Conservation (phyloP, 495 filamentous ascomycete species). For the Podospora sp. region DNA sequence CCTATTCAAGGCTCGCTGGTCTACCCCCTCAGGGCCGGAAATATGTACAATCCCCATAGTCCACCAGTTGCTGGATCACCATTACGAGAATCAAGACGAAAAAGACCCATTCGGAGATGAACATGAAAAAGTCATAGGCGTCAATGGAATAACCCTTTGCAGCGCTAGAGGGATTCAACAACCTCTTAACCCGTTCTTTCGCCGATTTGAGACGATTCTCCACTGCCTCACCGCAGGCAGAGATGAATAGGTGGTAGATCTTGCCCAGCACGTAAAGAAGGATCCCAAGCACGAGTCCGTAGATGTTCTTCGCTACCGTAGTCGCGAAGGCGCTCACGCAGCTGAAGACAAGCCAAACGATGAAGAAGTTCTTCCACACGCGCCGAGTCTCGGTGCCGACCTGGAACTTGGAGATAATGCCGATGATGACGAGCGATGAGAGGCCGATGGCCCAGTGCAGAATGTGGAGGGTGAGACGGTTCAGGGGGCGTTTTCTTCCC, state of each 20-base stretch:
- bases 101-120: not conserved
- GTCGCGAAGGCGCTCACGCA: not conserved
- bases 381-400: not conserved
- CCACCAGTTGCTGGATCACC: conserved; percentile 9
- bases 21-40: not conserved
- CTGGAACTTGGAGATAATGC: not conserved
- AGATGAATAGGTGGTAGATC: not conserved
- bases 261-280: not conserved
- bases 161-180: not conserved
- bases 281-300: not conserved
- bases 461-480: not conserved
- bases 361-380: not conserved
- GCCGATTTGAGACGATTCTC: no score
- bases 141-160: not conserved
- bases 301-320: not conserved
- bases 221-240: not conserved
- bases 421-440: conserved; percentile 12
- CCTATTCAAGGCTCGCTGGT: no score
- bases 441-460: conserved; percentile 5
- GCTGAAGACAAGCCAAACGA: conserved; percentile 8
- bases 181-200: not conserved
- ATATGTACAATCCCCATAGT: conserved; percentile 9
- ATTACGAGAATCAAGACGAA: not conserved
- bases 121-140: conserved; percentile 6
- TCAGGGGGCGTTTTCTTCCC: not conserved